A percentile compares a stretch with the other conserved stretches of the same genome.
Conservation (phyloP, 1,284 basidiomycete species). For the Ceratobasidium sp. region DNA sequence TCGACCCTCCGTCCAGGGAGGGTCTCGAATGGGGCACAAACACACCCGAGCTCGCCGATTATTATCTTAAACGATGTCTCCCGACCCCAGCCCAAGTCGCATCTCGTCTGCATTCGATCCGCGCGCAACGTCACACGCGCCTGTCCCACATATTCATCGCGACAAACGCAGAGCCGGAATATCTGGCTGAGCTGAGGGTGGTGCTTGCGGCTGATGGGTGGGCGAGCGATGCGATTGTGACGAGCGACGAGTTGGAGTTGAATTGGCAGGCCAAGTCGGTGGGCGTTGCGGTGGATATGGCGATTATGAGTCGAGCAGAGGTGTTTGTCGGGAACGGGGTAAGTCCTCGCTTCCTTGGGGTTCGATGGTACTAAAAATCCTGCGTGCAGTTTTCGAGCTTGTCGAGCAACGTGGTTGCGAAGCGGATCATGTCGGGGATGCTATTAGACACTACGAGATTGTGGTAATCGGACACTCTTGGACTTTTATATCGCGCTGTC, state of each 20-base stretch:
- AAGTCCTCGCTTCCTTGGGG: constrained; percentile 47
- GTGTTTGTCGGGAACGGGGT: constrained; percentile 65
- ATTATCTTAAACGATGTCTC: constrained; percentile 59
- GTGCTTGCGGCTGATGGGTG: constrained; percentile 52
- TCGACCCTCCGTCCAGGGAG: constrained; percentile 49
- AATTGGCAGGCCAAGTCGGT: constrained; percentile 59
- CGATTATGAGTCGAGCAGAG: constrained; percentile 59
- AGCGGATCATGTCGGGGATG: constrained; percentile 42
- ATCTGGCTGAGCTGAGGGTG: constrained; percentile 55
- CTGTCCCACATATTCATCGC: constrained; percentile 59
- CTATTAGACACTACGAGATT: constrained; percentile 42
- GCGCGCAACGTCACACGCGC: constrained; percentile 45
- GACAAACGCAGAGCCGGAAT: constrained; percentile 60
- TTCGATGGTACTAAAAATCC: constrained; percentile 10
- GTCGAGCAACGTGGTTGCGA: constrained; percentile 45
- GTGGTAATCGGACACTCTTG: constrained; percentile 35
- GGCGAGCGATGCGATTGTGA: constrained; percentile 54
- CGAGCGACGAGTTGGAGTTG: constrained; percentile 57
- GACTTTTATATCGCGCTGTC: neutral
- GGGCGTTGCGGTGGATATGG: constrained; percentile 61
- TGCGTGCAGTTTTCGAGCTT: constrained; percentile 45
- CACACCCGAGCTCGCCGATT: constrained; percentile 47
- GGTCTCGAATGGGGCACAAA: constrained; percentile 45
- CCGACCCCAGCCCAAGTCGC: constrained; percentile 60
- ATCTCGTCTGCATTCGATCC: constrained; percentile 54